These are phyloP conservation scores for Podila epicladia DNA, from an alignment of 192 early-diverging fungal genomes.

Conservation along the genomic window DNA sequence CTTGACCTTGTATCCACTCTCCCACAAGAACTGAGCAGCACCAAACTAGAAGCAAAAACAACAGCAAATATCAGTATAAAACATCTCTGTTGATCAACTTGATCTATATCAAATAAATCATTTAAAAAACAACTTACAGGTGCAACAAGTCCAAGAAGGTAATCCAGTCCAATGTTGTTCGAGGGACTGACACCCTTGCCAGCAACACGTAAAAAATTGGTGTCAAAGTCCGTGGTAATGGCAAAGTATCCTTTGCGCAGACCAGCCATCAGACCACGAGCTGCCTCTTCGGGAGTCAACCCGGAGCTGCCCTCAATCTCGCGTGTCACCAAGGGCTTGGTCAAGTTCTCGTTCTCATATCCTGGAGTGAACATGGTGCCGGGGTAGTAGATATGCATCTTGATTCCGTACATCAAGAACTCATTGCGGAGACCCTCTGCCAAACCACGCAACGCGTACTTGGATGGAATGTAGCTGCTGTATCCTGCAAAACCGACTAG, in stretches of 20 bases:
- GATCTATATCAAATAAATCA: not conserved
- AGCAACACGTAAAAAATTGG: constrained; percentile 34
- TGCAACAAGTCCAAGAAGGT: constrained; percentile 21
- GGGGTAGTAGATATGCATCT: constrained; percentile 76
- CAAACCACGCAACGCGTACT: constrained; percentile 77
- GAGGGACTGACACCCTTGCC: constrained; percentile 27
- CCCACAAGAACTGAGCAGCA: constrained; percentile 28
- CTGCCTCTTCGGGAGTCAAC: constrained; percentile 69
- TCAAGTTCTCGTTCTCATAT: constrained; percentile 76
- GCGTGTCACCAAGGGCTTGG: constrained; percentile 74
- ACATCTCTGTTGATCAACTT: not conserved
- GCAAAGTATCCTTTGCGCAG: constrained; percentile 39
- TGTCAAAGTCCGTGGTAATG: constrained; percentile 45
- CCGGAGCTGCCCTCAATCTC: constrained; percentile 74
- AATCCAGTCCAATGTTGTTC: constrained; percentile 27
- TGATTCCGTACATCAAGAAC: constrained; percentile 68
- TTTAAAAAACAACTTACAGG: constrained; percentile 20
- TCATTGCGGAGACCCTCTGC: constrained; percentile 76
- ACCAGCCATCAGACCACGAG: constrained; percentile 57
- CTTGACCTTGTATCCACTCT: constrained; percentile 29
- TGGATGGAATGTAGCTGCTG: constrained; percentile 72
- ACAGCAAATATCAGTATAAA: not conserved
- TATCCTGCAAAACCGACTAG: constrained; percentile 78
- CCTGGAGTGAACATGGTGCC: constrained; percentile 78
- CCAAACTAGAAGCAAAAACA: constrained; percentile 18